Conservation (phyloP, 1,284 basidiomycete species). For the Trametes sp. region DNA sequence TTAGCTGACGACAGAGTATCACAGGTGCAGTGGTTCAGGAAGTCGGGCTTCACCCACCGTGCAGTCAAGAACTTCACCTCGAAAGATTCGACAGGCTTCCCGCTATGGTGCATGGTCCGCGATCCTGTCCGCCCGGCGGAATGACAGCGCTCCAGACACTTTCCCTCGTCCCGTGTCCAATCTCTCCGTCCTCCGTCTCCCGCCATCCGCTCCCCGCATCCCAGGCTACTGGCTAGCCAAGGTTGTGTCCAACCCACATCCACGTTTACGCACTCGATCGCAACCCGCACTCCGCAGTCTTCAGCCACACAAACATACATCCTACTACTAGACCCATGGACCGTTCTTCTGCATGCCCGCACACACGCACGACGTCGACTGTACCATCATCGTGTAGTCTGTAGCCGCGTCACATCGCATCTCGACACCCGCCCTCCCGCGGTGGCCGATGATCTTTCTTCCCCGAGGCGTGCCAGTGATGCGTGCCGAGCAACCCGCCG, state of each 20-base stretch:
- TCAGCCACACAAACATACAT: not conserved
- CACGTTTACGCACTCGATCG: not conserved
- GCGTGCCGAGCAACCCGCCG: no score
- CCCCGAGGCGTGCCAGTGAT: not conserved
- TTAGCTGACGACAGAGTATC: not conserved
- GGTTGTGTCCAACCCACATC: not conserved
- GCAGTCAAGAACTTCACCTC: constrained; percentile 40
- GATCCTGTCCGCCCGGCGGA: constrained; percentile 23
- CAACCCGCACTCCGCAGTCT: not conserved
- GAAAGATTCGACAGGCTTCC: constrained; percentile 36
- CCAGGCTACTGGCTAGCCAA: constrained; percentile 1
- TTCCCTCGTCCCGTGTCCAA: not conserved
- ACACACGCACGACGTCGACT: not conserved
- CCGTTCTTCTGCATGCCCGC: not conserved
- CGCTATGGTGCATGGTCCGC: constrained; percentile 39
- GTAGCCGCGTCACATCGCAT: not conserved
- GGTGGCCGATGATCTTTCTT: not conserved
- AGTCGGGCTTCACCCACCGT: constrained; percentile 36
- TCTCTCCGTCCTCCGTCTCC: not conserved
- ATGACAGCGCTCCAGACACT: not conserved
- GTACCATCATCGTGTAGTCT: not conserved
- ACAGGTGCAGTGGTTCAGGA: constrained; percentile 38
- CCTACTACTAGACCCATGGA: not conserved
- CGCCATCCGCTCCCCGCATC: no score
- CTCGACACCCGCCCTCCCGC: not conserved